phyloP scores from a whole-genome alignment of 1,284 basidiomycete species.

The Trichosporon sp. region DNA sequence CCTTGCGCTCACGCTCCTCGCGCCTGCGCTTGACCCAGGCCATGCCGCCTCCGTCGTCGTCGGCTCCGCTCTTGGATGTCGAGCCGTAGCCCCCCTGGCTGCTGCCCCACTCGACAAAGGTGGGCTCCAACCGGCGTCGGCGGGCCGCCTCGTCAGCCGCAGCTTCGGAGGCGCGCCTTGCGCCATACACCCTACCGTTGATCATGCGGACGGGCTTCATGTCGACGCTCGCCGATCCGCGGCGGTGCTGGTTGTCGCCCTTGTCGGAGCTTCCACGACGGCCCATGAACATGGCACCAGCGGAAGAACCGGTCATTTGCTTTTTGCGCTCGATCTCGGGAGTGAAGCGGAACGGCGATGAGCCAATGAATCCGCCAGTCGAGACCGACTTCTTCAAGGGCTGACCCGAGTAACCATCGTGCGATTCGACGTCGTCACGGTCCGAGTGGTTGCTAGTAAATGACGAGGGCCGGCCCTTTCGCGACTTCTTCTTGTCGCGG shows the following conservation, averaged over 20 bases:
- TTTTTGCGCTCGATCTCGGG: conserved; percentile 1
- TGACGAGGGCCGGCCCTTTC: conserved; percentile 15
- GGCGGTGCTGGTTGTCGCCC: background rate
- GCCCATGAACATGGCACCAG: conserved; percentile 14
- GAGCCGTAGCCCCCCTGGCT: conserved; percentile 2
- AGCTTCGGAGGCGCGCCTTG: conserved; percentile 47
- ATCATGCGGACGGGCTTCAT: conserved; percentile 49
- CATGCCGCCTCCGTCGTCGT: conserved; percentile 56
- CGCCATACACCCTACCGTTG: conserved; percentile 56
- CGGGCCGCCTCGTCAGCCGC: conserved; percentile 38
- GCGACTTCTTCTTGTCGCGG: conserved; percentile 16
- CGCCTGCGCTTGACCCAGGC: conserved; percentile 54
- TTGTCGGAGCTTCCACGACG: conserved; percentile 11
- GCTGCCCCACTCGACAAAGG: conserved; percentile 55
- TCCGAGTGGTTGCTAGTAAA: conserved; percentile 24
- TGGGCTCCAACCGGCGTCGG: conserved; percentile 47
- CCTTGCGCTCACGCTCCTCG: conserved; percentile 47
- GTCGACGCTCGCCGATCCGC: conserved; percentile 6
- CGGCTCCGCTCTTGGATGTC: conserved; percentile 35
- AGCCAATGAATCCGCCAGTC: conserved; percentile 50
- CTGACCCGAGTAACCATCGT: conserved; percentile 37
- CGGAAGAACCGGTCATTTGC: conserved; percentile 1
- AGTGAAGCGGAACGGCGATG: conserved; percentile 31
- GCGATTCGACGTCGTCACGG: background rate
- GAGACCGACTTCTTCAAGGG: conserved; percentile 52